These are phyloP conservation scores for Phoma sp. DNA, from an alignment of 2,329 filamentous ascomycete genomes.

Conservation along the genomic window DNA sequence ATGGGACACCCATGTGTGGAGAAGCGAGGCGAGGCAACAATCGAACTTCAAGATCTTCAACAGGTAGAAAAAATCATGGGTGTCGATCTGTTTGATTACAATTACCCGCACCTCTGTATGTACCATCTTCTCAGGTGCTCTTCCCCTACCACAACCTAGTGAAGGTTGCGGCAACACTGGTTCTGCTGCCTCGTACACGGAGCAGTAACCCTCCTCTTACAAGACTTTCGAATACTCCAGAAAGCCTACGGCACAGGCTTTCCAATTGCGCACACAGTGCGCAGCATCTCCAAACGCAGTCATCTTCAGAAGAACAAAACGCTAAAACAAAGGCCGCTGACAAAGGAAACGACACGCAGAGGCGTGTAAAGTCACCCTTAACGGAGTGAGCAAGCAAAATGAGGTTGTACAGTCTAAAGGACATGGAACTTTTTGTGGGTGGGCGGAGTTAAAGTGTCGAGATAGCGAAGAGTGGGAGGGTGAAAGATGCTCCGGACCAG, in stretches of 20 bases:
- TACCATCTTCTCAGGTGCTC: constrained; percentile 8
- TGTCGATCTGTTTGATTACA: constrained; percentile 10
- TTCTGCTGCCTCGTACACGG: neutral
- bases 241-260: neutral
- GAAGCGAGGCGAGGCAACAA: neutral
- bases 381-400: constrained; percentile 1
- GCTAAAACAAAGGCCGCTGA: constrained; percentile 7
- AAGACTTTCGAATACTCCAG: neutral
- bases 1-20: constrained; percentile 1
- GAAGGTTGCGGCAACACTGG: neutral
- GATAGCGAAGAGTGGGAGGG: neutral
- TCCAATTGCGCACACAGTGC: constrained; percentile 6
- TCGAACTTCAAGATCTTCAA: neutral
- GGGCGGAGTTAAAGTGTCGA: neutral
- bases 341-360: constrained; percentile 10
- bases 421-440: constrained; percentile 8
- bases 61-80: too few species aligned
- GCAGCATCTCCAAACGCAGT: constrained; percentile 1
- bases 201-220: neutral
- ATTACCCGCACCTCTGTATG: constrained; percentile 12
- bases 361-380: neutral
- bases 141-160: neutral
- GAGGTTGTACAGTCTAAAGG: constrained; percentile 16
- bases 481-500: neutral
- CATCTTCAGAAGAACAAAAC: constrained; percentile 3